phyloP scores from a whole-genome alignment of 176 grass and related monocot species.

The Oryza meyeriana region DNA sequence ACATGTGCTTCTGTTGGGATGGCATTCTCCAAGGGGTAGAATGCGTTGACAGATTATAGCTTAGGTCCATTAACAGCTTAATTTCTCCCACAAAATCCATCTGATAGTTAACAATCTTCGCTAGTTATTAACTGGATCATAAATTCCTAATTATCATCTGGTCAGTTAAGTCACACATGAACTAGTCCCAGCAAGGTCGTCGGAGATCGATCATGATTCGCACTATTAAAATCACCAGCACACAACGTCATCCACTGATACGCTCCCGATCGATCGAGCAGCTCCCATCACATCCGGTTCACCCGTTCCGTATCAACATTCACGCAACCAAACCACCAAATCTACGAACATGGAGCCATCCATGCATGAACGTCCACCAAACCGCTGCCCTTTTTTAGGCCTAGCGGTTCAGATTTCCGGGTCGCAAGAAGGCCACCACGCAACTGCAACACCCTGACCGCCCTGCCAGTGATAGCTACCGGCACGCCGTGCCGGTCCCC shows the following conservation, averaged over 20 bases:
- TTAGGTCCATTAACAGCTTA: neutral
- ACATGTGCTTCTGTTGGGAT: neutral
- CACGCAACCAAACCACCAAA: too few relatives aligned
- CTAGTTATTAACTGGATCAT: too few relatives aligned
- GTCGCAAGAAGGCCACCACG: too few relatives aligned
- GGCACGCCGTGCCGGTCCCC: neutral
- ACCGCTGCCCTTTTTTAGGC: neutral
- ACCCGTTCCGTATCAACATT: neutral
- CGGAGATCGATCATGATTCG: too few relatives aligned
- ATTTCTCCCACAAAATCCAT: neutral
- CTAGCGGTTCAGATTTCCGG: neutral
- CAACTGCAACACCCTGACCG: neutral
- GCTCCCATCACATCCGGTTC: neutral
- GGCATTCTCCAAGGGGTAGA: neutral
- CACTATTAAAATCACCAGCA: too few relatives aligned
- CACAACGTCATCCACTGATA: too few relatives aligned
- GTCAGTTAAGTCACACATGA: too few relatives aligned
- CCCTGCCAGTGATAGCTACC: neutral
- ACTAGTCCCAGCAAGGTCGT: too few relatives aligned
- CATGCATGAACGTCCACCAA: neutral
- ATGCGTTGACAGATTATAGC: neutral
- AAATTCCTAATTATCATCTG: too few relatives aligned
- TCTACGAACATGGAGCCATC: too few relatives aligned
- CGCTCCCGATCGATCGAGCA: too few relatives aligned
- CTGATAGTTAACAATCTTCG: neutral